Conservation (phyloP, 345 rosid species). For the Bruguiera gymnorhiza region DNA sequence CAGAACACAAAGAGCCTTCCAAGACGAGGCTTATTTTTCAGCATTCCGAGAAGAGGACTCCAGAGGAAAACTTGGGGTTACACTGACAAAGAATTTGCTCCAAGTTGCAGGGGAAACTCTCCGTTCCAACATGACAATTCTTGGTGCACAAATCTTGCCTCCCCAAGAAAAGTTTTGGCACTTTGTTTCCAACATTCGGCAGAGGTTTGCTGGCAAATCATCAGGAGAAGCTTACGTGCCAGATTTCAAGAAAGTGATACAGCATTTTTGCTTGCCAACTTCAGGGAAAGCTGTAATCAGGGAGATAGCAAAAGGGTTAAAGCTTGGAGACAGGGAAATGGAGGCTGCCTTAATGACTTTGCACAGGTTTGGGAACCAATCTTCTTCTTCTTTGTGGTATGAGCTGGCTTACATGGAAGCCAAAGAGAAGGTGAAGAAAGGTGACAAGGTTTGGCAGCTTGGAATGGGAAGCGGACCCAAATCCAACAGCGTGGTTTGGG, state of each 20-base stretch:
- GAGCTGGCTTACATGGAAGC: slow-evolving; percentile 53
- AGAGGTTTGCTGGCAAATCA: slow-evolving; percentile 20
- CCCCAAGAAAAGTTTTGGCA: slow-evolving; percentile 27
- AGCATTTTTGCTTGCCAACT: slow-evolving; percentile 52
- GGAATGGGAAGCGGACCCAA: slow-evolving; percentile 55
- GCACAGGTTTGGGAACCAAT: slow-evolving; percentile 60
- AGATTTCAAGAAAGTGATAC: slow-evolving; percentile 39
- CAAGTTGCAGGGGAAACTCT: slow-evolving; percentile 41
- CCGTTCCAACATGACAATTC: slow-evolving; percentile 26
- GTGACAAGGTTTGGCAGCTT: slow-evolving; percentile 48
- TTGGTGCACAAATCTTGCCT: slow-evolving; percentile 40
- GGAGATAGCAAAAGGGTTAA: slow-evolving; percentile 45
- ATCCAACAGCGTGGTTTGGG: slow-evolving; percentile 38
- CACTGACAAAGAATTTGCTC: slow-evolving; percentile 38
- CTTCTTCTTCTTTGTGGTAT: slow-evolving; percentile 54
- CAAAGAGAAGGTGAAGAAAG: slow-evolving; percentile 43
- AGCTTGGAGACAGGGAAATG: slow-evolving; percentile 33
- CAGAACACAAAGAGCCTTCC: slow-evolving; percentile 43
- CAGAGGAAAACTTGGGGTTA: slow-evolving; percentile 48
- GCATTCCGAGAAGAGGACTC: slow-evolving; percentile 51
- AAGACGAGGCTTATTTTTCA: slow-evolving; percentile 33
- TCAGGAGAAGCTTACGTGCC: slow-evolving; percentile 40
- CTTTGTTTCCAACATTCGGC: slow-evolving; percentile 25
- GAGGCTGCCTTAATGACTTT: slow-evolving; percentile 55
- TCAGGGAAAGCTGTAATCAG: slow-evolving; percentile 42